Evolutionary conservation across 176 grass and related monocot species (phyloP).

Genomic region (Triticum aestivum): DNA sequence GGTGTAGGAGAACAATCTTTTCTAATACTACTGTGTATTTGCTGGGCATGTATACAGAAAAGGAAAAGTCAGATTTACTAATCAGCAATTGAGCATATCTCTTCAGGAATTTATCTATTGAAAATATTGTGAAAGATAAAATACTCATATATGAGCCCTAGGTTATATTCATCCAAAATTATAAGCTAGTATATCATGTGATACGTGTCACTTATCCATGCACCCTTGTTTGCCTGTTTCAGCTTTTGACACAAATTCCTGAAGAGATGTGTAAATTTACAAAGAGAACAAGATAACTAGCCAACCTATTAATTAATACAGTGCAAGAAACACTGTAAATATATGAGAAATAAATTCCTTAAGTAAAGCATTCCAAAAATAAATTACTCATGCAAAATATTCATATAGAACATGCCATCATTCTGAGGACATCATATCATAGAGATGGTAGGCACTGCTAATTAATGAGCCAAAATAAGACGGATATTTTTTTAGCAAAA

Average conservation of each 20-base stretch:
- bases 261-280: not conserved
- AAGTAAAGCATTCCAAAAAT: not conserved
- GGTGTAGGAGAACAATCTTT: not conserved
- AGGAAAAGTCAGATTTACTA: not conserved
- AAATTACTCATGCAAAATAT: not conserved
- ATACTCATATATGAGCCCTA: not conserved
- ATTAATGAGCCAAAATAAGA: conserved; percentile 2
- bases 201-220: not conserved
- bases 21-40: not conserved
- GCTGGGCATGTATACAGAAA: not conserved
- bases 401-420: not conserved
- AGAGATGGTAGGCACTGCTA: not conserved
- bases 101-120: not conserved
- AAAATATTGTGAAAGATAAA: not conserved
- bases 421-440: conserved; percentile 12
- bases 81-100: not conserved
- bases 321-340: not conserved
- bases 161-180: not conserved
- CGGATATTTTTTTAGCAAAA: not conserved
- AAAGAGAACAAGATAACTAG: not conserved
- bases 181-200: not conserved
- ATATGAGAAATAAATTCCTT: not conserved
- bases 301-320: not conserved
- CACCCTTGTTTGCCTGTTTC: not conserved
- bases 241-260: not conserved